Conservation (phyloP, 306 rosid species). For the Corylus avellana region DNA sequence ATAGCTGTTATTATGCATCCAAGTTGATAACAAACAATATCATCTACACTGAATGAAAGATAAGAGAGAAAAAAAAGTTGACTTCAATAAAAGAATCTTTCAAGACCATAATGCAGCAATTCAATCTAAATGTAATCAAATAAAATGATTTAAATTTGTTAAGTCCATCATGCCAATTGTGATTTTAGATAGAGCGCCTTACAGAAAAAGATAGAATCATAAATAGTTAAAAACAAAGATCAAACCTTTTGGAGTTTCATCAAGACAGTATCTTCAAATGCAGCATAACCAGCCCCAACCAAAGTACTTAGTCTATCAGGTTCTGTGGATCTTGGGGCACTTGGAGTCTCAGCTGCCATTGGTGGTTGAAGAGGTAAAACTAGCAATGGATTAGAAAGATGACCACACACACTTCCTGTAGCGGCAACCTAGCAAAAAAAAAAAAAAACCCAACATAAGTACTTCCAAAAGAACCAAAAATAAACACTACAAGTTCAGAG, state of each 20-base stretch:
- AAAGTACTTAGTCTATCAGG: slow-evolving; percentile 46
- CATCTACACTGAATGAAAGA: not conserved
- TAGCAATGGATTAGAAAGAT: slow-evolving; percentile 74
- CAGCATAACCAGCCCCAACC: slow-evolving; percentile 76
- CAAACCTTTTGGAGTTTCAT: slow-evolving; percentile 77
- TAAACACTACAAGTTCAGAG: not conserved
- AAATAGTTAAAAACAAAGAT: not conserved
- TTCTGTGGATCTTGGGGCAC: slow-evolving; percentile 45
- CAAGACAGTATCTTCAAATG: slow-evolving; percentile 81
- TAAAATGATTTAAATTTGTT: not conserved
- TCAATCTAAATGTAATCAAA: not conserved
- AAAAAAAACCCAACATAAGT: slow-evolving; percentile 13
- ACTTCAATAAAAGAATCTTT: not conserved
- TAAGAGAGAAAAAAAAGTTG: not conserved
- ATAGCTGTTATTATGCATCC: not conserved
- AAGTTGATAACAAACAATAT: not conserved
- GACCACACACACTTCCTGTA: slow-evolving; percentile 59
- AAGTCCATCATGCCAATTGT: slow-evolving; percentile 2
- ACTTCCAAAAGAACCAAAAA: slow-evolving; percentile 10
- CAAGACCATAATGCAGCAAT: slow-evolving; percentile 9
- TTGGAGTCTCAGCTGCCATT: slow-evolving; percentile 39
- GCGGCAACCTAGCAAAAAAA: slow-evolving; percentile 60
- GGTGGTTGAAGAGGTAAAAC: slow-evolving; percentile 77
- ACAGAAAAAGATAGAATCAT: slow-evolving; percentile 2
- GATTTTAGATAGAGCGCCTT: not conserved